Base-by-base conservation (phyloP, 208 protist genomes). In the Angomonas ambiguus region DNA sequence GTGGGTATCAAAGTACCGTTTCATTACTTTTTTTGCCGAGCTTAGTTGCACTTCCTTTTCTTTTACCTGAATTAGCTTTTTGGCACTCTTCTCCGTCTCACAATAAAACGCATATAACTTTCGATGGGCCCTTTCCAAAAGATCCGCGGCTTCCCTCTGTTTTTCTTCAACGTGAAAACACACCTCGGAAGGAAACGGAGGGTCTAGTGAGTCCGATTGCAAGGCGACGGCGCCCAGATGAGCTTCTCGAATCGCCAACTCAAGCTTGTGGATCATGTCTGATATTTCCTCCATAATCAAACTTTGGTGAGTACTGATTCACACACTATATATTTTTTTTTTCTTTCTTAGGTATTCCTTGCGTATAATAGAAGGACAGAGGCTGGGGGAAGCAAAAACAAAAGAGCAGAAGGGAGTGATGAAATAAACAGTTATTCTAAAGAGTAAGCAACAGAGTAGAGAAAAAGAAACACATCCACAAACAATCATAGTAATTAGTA, bases 1-100 rank as follows among this genome's bases (percentile, higher is more conserved):
- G 51, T 85, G 82, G 0, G 65, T 62, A n/a, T 85, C 70, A 2
- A 88, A 77, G 73, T 88, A 88, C 1, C 82, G 82, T 53, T 69
- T 74, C 79, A 88, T 82, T 34, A 69, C 74, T 51, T 69, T 76
- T 66, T 83, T 82, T 18, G 74, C 70, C 0, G 73, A 70, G 27
- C 70, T 53, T 38, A 88, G 51, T 34, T 73, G 61, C 48, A 74
- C 72, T 51, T 80, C 76, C 20, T 74, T 74, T 1, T 61, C 48
- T 1, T 61, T 48, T 10, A 82, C 68, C 42, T 82, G 72, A 2
- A 62, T 61, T 24, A 82, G 56, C 1, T 64, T 57, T 38, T 57
- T 41, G 8, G 72, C 71, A 42, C 51, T 69, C 45, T 68, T 64
- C 62, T 80, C 71, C 30, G 82, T 55, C 5, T 74, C 72, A 1